Percentiles rank a stretch among this genome's conserved stretches.
These are phyloP conservation scores for Boletus pseudo-olivaceus DNA, from an alignment of 768 basidiomycete species.

Conservation along the genomic window DNA sequence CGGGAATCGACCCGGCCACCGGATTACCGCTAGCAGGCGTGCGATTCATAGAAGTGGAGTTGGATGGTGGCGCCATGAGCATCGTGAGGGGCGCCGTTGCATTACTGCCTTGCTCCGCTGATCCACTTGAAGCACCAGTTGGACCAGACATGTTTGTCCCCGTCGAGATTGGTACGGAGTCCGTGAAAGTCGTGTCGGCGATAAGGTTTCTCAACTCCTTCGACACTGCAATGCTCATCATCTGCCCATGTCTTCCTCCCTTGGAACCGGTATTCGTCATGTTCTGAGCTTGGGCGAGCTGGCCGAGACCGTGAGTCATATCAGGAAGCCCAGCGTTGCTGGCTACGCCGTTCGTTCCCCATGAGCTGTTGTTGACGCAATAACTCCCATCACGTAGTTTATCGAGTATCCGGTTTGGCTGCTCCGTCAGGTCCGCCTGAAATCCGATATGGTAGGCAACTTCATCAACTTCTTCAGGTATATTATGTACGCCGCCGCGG, in stretches of 20 bases:
- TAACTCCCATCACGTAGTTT: conserved; percentile 79
- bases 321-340: neutral
- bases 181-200: conserved; percentile 44
- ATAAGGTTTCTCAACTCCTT: conserved; percentile 51
- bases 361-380: conserved; percentile 53
- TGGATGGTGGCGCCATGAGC: conserved; percentile 14
- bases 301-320: conserved; percentile 4
- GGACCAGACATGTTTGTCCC: conserved; percentile 35
- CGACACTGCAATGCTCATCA: conserved; percentile 41
- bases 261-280: conserved; percentile 20
- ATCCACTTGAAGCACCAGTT: conserved; percentile 8
- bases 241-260: conserved; percentile 24
- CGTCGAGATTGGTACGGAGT: conserved; percentile 45
- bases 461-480: conserved; percentile 57
- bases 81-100: conserved; percentile 18
- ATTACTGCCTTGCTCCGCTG: conserved; percentile 8
- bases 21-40: conserved; percentile 1
- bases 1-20: conserved; percentile 34
- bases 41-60: conserved; percentile 19
- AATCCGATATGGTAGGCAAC: conserved; percentile 90
- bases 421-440: conserved; percentile 88
- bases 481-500: conserved; percentile 49
- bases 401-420: conserved; percentile 79
- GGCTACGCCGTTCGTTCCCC: neutral
- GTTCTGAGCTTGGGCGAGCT: conserved; percentile 14